phyloP scores from a whole-genome alignment of 108 stramenopile genomes.

The Cylindrotheca closterium region DNA sequence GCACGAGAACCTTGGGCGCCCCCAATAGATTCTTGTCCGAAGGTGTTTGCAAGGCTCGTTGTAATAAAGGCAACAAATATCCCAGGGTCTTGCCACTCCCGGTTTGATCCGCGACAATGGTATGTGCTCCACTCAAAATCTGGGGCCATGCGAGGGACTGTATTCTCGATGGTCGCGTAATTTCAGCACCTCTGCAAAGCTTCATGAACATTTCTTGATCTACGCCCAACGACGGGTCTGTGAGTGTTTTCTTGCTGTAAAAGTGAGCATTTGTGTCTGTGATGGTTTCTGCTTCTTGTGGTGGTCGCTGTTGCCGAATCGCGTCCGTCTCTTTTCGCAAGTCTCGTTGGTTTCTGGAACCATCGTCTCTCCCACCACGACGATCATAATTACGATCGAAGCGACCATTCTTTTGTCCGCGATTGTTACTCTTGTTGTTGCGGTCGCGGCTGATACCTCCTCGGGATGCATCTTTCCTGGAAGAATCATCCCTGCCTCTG shows the following conservation, averaged over 20 bases:
- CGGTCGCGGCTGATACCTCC: too few relatives aligned
- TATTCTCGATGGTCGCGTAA: slow-evolving; percentile 70
- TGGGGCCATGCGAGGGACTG: slow-evolving; percentile 82
- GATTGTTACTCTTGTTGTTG: too few relatives aligned
- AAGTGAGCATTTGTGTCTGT: slow-evolving; percentile 55
- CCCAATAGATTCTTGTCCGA: slow-evolving; percentile 28
- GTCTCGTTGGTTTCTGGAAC: not conserved
- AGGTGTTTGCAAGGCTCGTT: slow-evolving; percentile 29
- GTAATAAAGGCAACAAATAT: slow-evolving; percentile 84
- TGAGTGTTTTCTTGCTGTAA: slow-evolving; percentile 65
- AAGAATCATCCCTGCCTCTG: too few relatives aligned
- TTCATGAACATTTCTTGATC: slow-evolving; percentile 36
- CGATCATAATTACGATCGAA: too few relatives aligned
- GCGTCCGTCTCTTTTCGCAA: too few relatives aligned
- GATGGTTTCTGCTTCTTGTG: slow-evolving; percentile 9
- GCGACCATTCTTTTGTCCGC: not conserved
- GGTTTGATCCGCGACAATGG: slow-evolving; percentile 93
- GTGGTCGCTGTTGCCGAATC: slow-evolving; percentile 4
- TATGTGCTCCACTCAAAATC: slow-evolving; percentile 55
- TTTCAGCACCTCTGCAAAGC: slow-evolving; percentile 58
- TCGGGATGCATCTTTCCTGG: too few relatives aligned
- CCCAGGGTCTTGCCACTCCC: slow-evolving; percentile 91
- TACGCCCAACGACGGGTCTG: slow-evolving; percentile 52
- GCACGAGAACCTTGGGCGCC: slow-evolving; percentile 60
- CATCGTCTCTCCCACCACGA: not conserved